Base-by-base conservation (phyloP, 371 early-diverging fungal species). In the Mucor saturninus region DNA sequence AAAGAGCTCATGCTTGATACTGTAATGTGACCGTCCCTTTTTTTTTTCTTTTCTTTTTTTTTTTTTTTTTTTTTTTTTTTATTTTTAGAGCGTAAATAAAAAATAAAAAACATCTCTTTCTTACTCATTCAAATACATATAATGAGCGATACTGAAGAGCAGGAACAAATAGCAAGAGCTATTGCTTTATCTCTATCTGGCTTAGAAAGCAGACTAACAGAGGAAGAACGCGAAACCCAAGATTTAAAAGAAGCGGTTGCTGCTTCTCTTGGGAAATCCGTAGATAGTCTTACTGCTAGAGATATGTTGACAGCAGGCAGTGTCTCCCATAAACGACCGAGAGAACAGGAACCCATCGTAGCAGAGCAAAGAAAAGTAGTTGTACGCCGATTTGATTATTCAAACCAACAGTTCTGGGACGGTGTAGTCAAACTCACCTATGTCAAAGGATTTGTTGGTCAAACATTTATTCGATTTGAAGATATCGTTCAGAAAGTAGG, bases 1-100 rank as follows among this genome's bases (percentile, higher is more conserved):
- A 71, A 83, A 79, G 74, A 74, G 76, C 40, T 72, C 67, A 45
- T 88, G 89, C 60, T 52, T 83, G 54, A 70, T 83, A 54, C 61
- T 84, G 55, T 82, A 69, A 50, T 28, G 21, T 6, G 48, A n/a
- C 28, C n/a, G n/a, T 46, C n/a, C 48, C 28, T 21, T 5, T 46
- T 6, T 26, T 46, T 28, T 26, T 46, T 10, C 26, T 46, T 26
- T 3, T 46, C 3, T 26, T 26, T 28, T 46, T 45, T 45, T 45
- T 13, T 45, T 35, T 38, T 28, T 59, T 7, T 11, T n/a, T 52
- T 52, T 52, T 42, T 48, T 14, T 28, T 26, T 14, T 6, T 28
- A 9, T 28, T 5, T 28, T 48, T 28, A n/a, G 21, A 21, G 35
- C 35, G 35, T 35, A 35, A 35, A 35, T 35, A 35, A 35, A 35